Base-by-base conservation (phyloP, 176 grass and related monocot species). In the Dendrocalamus sinicus region DNA sequence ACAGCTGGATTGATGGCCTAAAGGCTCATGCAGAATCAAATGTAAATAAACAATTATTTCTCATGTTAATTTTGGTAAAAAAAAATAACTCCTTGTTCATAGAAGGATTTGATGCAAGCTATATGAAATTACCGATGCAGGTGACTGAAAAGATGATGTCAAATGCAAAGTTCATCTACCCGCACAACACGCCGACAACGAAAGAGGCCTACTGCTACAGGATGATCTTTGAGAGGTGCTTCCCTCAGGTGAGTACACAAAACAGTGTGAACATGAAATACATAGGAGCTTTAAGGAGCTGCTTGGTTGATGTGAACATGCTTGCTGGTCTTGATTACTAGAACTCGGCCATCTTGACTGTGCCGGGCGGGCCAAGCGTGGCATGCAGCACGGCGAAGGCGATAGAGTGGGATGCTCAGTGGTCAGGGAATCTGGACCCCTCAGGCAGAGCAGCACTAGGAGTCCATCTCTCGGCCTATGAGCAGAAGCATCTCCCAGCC, bases 1-100 rank as follows among this genome's bases (percentile, higher is more conserved):
- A 93, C 12, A 95, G 88, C 79, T 98, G 91, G 95, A 98, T 98
- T 73, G 93, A 95, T 70, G 91, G 95, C 8, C 89, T 92, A 14
- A 98, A 95, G 86, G 77, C 89, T 22, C 89, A 98, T 19, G 93
- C 89, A 7, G 89, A 81, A 69, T 40, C 67, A 2, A 90, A 89
- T 43, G 93, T 93, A 90, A 80, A 47, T 24, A 37, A 22, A 32
- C 46, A 39, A 54, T 59, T 1, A 22, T 7, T 35, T 85, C 64
- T 81, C 55, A 71, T 80, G 19, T 50, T 40, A 82, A 48, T 76
- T 41, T 16, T 53, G 26, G 51, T 22, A 5, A 81, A 32, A 5
- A 35, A 16, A 23, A 32, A 32, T 32, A 8, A 53, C 39, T 9
- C 20, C 19, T 24, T 81, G 53, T 71, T 28, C 9, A n/a, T 68